Conservation (phyloP, 1,284 basidiomycete species). For the Cutaneotrichosporon cavernicola region DNA sequence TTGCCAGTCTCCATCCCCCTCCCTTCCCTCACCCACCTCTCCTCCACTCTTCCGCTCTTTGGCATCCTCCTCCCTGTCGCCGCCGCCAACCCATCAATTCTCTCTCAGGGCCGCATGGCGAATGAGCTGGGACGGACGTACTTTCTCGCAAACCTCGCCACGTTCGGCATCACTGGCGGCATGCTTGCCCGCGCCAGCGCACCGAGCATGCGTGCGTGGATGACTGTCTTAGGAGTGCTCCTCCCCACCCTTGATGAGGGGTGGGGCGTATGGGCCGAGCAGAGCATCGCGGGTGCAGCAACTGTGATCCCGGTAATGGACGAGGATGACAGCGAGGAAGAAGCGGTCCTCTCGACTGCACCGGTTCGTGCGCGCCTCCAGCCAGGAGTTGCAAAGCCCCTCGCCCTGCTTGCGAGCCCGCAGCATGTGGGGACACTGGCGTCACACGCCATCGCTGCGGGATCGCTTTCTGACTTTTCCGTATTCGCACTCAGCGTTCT, state of each 20-base stretch:
- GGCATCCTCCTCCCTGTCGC: constrained; percentile 40
- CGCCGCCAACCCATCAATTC: constrained; percentile 25
- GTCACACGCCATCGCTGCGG: constrained; percentile 16
- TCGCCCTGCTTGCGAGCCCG: constrained; percentile 37
- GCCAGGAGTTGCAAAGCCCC: constrained; percentile 33
- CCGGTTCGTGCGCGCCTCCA: constrained; percentile 24
- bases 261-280: constrained; percentile 51
- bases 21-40: constrained; percentile 45
- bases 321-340: constrained; percentile 31
- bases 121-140: constrained; percentile 46
- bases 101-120: constrained; percentile 30
- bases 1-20: constrained; percentile 48
- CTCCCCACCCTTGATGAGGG: constrained; percentile 38
- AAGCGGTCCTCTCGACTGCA: constrained; percentile 3
- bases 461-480: constrained; percentile 34
- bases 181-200: constrained; percentile 38
- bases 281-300: constrained; percentile 7
- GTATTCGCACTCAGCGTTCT: constrained; percentile 49
- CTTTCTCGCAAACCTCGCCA: constrained; percentile 51
- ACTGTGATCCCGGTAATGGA: constrained; percentile 9
- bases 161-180: constrained; percentile 50
- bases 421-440: constrained; percentile 34
- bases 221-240: constrained; percentile 38
- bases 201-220: constrained; percentile 37
- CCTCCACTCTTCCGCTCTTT: constrained; percentile 44